Conservation (phyloP, 2,329 filamentous ascomycete species). For the Aspergillus transmontanensis region DNA sequence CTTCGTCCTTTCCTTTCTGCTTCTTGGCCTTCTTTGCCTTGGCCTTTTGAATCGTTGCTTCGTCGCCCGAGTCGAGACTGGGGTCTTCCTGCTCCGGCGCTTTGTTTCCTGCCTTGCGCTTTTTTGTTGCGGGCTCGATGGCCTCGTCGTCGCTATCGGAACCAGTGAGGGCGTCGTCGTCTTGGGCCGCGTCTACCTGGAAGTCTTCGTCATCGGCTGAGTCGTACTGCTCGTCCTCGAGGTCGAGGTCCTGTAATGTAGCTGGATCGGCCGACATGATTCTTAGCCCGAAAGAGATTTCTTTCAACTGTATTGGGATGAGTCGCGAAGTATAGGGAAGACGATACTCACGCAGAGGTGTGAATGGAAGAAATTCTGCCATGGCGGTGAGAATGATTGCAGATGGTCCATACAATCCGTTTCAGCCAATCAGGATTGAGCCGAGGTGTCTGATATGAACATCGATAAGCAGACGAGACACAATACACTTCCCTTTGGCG, state of each 20-base stretch:
- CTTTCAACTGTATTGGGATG: background rate
- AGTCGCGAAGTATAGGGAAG: slow-evolving; percentile 9
- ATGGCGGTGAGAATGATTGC: slow-evolving; percentile 15
- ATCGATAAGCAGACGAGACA: background rate
- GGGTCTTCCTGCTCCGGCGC: slow-evolving; percentile 30
- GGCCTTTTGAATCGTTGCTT: slow-evolving; percentile 56
- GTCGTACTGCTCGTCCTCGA: slow-evolving; percentile 40
- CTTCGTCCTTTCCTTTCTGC: slow-evolving; percentile 38
- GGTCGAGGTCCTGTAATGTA: slow-evolving; percentile 21
- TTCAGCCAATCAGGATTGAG: background rate
- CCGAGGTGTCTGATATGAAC: background rate
- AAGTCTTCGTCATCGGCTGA: slow-evolving; percentile 45
- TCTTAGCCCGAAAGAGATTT: background rate
- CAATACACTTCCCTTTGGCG: background rate
- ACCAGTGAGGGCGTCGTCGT: slow-evolving; percentile 36
- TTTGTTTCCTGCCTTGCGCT: slow-evolving; percentile 35
- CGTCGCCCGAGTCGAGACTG: slow-evolving; percentile 58
- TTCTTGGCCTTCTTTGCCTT: slow-evolving; percentile 44
- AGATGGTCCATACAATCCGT: background rate
- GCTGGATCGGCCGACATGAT: slow-evolving; percentile 15
- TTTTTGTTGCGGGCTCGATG: slow-evolving; percentile 40
- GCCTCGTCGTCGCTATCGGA: slow-evolving; percentile 34
- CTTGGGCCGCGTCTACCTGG: slow-evolving; percentile 35
- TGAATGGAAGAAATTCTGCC: slow-evolving; percentile 26
- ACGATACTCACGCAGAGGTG: background rate